phyloP scores from a whole-genome alignment of 495 filamentous ascomycete genomes.

The Glutinoglossum americanum region DNA sequence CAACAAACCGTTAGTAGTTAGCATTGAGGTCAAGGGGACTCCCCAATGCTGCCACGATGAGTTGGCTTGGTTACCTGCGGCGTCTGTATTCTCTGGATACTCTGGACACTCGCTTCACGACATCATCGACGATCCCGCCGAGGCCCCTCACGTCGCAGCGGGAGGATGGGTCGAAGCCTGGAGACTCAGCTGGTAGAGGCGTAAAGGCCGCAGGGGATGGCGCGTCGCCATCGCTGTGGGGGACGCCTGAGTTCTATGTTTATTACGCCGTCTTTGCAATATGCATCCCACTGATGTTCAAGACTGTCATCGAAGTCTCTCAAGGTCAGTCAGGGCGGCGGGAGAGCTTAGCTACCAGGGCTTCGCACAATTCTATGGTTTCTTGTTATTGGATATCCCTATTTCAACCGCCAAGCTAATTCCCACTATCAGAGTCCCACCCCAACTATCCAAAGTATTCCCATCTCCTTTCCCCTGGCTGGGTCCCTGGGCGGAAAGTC shows the following conservation, averaged over 20 bases:
- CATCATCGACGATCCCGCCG: constrained; percentile 43
- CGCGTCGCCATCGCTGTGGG: constrained; percentile 47
- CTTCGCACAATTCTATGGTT: neutral
- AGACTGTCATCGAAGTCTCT: constrained; percentile 66
- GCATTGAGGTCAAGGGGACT: neutral
- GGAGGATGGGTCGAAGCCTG: constrained; percentile 10
- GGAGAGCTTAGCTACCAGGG: neutral
- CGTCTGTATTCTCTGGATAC: constrained; percentile 69
- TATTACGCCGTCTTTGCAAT: constrained; percentile 54
- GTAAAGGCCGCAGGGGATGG: constrained; percentile 20
- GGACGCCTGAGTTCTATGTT: constrained; percentile 62
- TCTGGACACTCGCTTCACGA: constrained; percentile 78
- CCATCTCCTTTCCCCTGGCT: constrained; percentile 51
- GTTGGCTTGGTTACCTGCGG: constrained; percentile 23
- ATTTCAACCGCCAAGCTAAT: neutral
- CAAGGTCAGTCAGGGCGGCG: constrained; percentile 34
- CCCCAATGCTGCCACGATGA: constrained; percentile 14
- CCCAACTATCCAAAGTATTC: constrained; percentile 61
- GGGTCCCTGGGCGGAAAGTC: constrained; percentile 88
- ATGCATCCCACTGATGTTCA: constrained; percentile 76
- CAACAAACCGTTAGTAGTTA: neutral
- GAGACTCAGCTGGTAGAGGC: constrained; percentile 14
- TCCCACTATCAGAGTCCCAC: constrained; percentile 43
- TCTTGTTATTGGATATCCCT: constrained; percentile 5
- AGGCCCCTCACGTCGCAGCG: constrained; percentile 24